Percentiles rank a stretch among this genome's conserved stretches.
phyloP scores from a whole-genome alignment of 495 filamentous ascomycete species.

The Penicillium cosmopolitanum region DNA sequence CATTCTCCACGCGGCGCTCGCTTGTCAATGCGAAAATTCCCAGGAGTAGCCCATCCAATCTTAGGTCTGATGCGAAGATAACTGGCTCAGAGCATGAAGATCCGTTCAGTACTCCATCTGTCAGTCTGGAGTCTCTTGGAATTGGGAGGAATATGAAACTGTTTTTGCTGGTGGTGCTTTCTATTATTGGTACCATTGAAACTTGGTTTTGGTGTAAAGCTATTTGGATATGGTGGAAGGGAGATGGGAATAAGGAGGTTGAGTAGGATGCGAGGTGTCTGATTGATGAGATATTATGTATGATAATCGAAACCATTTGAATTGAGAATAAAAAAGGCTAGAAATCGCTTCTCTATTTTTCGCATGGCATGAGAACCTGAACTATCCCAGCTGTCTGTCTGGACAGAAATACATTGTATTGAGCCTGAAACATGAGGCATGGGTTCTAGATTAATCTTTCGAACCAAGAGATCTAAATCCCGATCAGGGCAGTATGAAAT shows the following conservation, averaged over 20 bases:
- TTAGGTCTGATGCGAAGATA: background rate
- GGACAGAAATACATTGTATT: background rate
- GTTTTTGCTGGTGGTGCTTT: slow-evolving; percentile 20
- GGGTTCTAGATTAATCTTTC: too few relatives aligned
- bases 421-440: background rate
- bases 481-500: background rate
- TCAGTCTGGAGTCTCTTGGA: slow-evolving; percentile 18
- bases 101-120: background rate
- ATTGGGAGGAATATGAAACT: slow-evolving; percentile 26
- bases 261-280: background rate
- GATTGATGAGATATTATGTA: background rate
- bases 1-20: slow-evolving; percentile 1
- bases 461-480: too few relatives aligned
- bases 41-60: background rate
- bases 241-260: slow-evolving; percentile 1
- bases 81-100: background rate
- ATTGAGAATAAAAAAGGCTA: background rate
- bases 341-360: too few relatives aligned
- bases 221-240: slow-evolving; percentile 54
- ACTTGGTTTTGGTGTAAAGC: slow-evolving; percentile 76
- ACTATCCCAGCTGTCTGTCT: too few relatives aligned
- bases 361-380: too few relatives aligned
- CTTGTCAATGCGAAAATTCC: background rate
- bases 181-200: slow-evolving; percentile 51
- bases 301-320: background rate